A percentile compares a stretch with the other conserved stretches of the same genome.
Conservation (phyloP, 2,329 filamentous ascomycete species). For the Cordyceps militaris region DNA sequence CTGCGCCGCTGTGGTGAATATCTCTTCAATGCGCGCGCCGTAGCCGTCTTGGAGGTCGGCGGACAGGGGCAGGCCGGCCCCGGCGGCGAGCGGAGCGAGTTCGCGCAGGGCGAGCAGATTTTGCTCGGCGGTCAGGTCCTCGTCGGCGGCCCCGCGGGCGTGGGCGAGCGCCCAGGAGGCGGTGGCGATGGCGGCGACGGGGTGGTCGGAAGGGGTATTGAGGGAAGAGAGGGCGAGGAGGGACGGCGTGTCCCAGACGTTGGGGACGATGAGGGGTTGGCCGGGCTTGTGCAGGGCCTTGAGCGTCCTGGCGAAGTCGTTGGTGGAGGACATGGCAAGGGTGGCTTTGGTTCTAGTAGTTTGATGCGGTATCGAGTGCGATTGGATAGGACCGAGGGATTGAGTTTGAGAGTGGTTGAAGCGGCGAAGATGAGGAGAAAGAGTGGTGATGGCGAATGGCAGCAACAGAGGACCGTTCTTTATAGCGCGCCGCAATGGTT, state of each 20-base stretch:
- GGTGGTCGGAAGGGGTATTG: constrained; percentile 27
- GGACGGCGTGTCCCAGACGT: constrained; percentile 47
- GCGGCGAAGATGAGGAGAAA: neutral
- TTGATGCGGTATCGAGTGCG: neutral
- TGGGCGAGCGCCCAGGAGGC: constrained; percentile 45
- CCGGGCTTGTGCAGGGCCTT: constrained; percentile 43
- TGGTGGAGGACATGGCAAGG: constrained; percentile 18
- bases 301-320: constrained; percentile 28
- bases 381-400: neutral
- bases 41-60: constrained; percentile 58
- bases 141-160: constrained; percentile 36
- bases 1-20: constrained; percentile 37
- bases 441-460: neutral
- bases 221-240: constrained; percentile 38
- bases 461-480: neutral
- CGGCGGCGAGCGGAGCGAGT: constrained; percentile 36
- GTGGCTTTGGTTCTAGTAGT: neutral
- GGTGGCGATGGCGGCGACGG: constrained; percentile 38
- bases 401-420: neutral
- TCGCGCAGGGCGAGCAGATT: constrained; percentile 42
- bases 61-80: constrained; percentile 41
- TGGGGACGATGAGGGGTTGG: constrained; percentile 45
- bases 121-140: constrained; percentile 40
- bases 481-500: neutral
- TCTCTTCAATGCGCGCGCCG: constrained; percentile 37